These are phyloP conservation scores for Clarkia xantiana DNA, from an alignment of 345 rosid species.

Conservation along the genomic window DNA sequence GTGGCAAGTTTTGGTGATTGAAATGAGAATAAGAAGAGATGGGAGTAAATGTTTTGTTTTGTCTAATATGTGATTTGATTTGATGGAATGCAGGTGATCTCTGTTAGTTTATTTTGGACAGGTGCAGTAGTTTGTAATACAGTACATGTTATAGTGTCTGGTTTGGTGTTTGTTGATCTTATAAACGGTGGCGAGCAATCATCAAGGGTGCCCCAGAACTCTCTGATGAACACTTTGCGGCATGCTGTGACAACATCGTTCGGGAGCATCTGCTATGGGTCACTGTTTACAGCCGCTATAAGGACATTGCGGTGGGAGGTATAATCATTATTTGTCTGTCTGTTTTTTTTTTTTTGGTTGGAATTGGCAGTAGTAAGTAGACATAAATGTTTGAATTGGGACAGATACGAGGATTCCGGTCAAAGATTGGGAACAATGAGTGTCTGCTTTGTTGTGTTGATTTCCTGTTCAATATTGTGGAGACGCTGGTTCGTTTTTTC, in stretches of 20 bases:
- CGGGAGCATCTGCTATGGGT: constrained; percentile 95
- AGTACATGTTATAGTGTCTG: constrained; percentile 92
- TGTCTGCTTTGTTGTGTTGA: constrained; percentile 92
- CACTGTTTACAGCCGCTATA: constrained; percentile 92
- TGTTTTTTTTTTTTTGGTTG: too few species aligned
- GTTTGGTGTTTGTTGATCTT: constrained; percentile 85
- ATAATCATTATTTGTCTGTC: background rate
- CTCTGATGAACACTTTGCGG: constrained; percentile 48
- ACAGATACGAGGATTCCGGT: constrained; percentile 87
- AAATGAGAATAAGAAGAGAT: too few species aligned
- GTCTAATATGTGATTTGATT: background rate
- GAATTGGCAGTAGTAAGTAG: too few species aligned
- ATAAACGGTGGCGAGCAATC: constrained; percentile 69
- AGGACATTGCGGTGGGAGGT: constrained; percentile 98
- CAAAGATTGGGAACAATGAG: constrained; percentile 91
- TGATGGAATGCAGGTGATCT: constrained; percentile 63
- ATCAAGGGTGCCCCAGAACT: constrained; percentile 60
- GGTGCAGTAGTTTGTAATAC: constrained; percentile 92
- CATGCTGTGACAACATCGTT: constrained; percentile 87
- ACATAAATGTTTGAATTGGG: background rate
- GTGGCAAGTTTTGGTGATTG: constrained; percentile 64
- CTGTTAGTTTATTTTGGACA: constrained; percentile 91
- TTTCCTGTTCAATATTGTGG: constrained; percentile 82
- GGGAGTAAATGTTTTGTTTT: too few species aligned
- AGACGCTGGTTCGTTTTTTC: constrained; percentile 94